Evolutionary conservation across 2,329 filamentous ascomycete species (phyloP).

Genomic region (Colletotrichum sp.): DNA sequence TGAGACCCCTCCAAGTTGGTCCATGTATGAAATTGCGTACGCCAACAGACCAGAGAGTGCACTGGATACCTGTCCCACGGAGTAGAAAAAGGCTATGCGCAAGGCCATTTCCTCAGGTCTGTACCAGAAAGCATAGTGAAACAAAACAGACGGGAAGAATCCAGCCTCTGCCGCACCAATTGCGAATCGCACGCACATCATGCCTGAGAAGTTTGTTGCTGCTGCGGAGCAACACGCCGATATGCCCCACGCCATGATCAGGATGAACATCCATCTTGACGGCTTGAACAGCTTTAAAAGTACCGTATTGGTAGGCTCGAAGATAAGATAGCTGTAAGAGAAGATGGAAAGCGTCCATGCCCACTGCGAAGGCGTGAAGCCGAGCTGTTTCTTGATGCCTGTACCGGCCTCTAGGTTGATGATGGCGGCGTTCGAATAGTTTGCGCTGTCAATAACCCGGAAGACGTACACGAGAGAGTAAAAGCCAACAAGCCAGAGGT

Average conservation of each 20-base stretch:
- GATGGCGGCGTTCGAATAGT: neutral
- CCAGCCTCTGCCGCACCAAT: neutral
- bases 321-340: neutral
- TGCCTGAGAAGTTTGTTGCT: neutral
- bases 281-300: neutral
- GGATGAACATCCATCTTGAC: neutral
- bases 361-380: neutral
- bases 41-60: neutral
- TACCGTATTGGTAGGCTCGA: neutral
- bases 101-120: neutral
- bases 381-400: neutral
- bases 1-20: neutral
- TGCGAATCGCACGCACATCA: neutral
- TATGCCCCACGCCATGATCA: neutral
- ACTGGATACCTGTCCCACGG: neutral
- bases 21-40: neutral
- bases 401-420: neutral
- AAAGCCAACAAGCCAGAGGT: neutral
- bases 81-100: neutral
- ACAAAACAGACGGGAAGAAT: neutral
- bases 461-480: neutral
- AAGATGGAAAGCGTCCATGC: neutral
- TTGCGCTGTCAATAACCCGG: neutral
- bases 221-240: neutral
- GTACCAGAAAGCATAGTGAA: neutral